These are phyloP conservation scores for Pulveroboletus sp. DNA, from an alignment of 1,284 basidiomycete genomes.

Conservation along the genomic window DNA sequence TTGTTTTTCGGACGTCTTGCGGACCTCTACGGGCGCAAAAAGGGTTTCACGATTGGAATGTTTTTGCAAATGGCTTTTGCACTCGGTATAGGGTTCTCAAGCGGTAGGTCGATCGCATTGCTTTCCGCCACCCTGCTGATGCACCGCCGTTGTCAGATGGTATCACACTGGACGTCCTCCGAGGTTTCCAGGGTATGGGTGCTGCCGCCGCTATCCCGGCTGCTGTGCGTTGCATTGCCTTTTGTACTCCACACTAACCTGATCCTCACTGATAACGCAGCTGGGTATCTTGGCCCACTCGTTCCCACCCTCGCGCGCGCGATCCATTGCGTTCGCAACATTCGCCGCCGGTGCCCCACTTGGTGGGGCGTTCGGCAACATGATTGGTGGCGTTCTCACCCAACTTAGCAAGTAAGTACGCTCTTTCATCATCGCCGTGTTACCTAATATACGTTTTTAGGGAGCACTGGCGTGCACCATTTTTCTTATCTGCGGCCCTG, in stretches of 20 bases:
- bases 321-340: constrained; percentile 74
- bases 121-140: neutral
- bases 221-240: constrained; percentile 47
- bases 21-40: constrained; percentile 72
- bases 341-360: constrained; percentile 81
- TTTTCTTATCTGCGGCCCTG: constrained; percentile 56
- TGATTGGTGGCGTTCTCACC: constrained; percentile 71
- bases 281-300: constrained; percentile 77
- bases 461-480: constrained; percentile 61
- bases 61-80: constrained; percentile 49
- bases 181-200: constrained; percentile 72
- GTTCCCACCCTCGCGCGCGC: constrained; percentile 66
- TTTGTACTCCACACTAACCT: neutral
- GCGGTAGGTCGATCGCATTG: constrained; percentile 40
- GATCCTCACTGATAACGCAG: constrained; percentile 43
- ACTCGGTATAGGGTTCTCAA: constrained; percentile 55
- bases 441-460: constrained; percentile 28
- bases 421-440: neutral
- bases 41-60: constrained; percentile 58
- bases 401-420: constrained; percentile 51
- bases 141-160: constrained; percentile 41
- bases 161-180: constrained; percentile 60
- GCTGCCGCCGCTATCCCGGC: constrained; percentile 70
- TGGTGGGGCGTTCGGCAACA: constrained; percentile 68
- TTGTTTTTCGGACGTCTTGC: constrained; percentile 71